Conservation (phyloP, 1,139 yeast species). For the Kurtzmaniella quercitrusa region DNA sequence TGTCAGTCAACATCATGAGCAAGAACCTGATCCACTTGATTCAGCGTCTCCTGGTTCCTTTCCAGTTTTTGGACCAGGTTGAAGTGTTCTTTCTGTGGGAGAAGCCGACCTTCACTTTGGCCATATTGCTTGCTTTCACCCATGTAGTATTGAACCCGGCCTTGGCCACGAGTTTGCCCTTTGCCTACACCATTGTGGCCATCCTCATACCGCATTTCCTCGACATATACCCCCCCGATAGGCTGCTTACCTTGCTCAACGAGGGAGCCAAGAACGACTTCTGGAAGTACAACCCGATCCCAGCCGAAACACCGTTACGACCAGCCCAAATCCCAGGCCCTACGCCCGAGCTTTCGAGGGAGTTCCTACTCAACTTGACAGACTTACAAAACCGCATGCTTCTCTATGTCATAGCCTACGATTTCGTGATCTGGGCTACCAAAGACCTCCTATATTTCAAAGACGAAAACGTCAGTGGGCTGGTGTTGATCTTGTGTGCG, state of each 20-base stretch:
- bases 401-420: conserved; percentile 62
- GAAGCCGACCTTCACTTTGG: conserved; percentile 58
- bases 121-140: conserved; percentile 51
- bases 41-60: conserved; percentile 60
- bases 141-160: conserved; percentile 62
- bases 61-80: conserved; percentile 53
- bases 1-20: conserved; percentile 68
- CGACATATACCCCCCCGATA: conserved; percentile 36
- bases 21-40: conserved; percentile 63
- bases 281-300: conserved; percentile 44
- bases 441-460: conserved; percentile 60
- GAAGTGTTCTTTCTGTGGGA: conserved; percentile 60
- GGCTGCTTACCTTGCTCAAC: conserved; percentile 13
- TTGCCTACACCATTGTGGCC: conserved; percentile 47
- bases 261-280: conserved; percentile 11
- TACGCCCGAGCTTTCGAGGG: conserved; percentile 74
- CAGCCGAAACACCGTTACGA: conserved; percentile 51
- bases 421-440: conserved; percentile 46
- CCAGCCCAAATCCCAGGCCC: conserved; percentile 60
- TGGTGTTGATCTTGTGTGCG: conserved; percentile 39
- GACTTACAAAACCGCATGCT: conserved; percentile 83
- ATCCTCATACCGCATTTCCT: conserved; percentile 70
- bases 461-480: conserved; percentile 59
- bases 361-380: conserved; percentile 72
- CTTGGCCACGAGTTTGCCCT: conserved; percentile 50